A percentile compares a stretch with the other conserved stretches of the same genome.
Conservation (phyloP, 2,329 filamentous ascomycete genomes). For the Scedosporium apiospermum region DNA sequence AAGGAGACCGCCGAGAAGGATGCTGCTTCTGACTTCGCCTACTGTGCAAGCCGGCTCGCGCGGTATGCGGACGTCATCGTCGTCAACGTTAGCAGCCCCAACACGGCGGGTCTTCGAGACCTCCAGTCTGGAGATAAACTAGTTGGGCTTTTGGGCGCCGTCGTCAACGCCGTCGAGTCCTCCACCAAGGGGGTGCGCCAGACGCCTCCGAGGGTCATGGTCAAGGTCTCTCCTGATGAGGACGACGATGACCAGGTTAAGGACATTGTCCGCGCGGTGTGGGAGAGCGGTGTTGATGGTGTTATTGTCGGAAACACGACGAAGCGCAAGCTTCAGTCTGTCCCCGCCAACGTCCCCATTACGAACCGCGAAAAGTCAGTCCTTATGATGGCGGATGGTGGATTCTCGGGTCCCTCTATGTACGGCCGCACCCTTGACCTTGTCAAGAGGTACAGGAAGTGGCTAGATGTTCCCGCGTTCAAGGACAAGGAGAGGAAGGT, state of each 20-base stretch:
- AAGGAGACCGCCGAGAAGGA: slow-evolving; percentile 79
- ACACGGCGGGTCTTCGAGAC: slow-evolving; percentile 83
- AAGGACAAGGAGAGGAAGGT: slow-evolving; percentile 51
- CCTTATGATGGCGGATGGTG: slow-evolving; percentile 63
- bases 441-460: slow-evolving; percentile 67
- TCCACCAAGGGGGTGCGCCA: slow-evolving; percentile 60
- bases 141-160: slow-evolving; percentile 68
- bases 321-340: slow-evolving; percentile 58
- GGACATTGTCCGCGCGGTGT: slow-evolving; percentile 81
- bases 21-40: slow-evolving; percentile 78
- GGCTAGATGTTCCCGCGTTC: slow-evolving; percentile 47
- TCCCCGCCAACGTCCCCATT: slow-evolving; percentile 58
- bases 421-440: slow-evolving; percentile 71
- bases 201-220: slow-evolving; percentile 70
- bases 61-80: slow-evolving; percentile 93
- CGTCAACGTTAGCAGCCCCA: slow-evolving; percentile 94
- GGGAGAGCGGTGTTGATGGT: slow-evolving; percentile 78
- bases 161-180: slow-evolving; percentile 55
- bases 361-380: slow-evolving; percentile 56
- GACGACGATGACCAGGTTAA: slow-evolving; percentile 75
- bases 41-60: slow-evolving; percentile 73
- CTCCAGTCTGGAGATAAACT: slow-evolving; percentile 79
- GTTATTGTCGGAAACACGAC: slow-evolving; percentile 98
- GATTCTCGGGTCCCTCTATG: slow-evolving; percentile 84
- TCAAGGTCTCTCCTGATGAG: slow-evolving; percentile 96